Percentiles rank a stretch among this genome's conserved stretches.
These are phyloP conservation scores for Hyphopichia homilentoma DNA, from an alignment of 805 yeast species.

Conservation along the genomic window DNA sequence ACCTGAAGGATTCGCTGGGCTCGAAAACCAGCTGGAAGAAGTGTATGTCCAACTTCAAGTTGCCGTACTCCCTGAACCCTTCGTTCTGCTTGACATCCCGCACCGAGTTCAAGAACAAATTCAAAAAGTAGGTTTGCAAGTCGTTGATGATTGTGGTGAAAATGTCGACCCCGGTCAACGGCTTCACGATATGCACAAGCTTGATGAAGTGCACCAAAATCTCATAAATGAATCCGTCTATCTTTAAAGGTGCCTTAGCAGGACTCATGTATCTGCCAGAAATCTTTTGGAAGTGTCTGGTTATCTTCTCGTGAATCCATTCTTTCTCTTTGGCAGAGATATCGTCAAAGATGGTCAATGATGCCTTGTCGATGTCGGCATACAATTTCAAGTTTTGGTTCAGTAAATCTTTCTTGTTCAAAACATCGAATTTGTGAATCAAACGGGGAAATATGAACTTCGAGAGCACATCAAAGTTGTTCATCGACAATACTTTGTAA, in stretches of 20 bases:
- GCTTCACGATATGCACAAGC: constrained; percentile 35
- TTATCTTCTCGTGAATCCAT: constrained; percentile 27
- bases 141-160: constrained; percentile 35
- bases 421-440: constrained; percentile 28
- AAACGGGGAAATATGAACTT: constrained; percentile 28
- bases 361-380: constrained; percentile 40
- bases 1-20: constrained; percentile 25
- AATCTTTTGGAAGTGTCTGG: constrained; percentile 19
- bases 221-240: constrained; percentile 39
- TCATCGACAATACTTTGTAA: constrained; percentile 41
- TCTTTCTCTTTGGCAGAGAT: constrained; percentile 33
- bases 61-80: constrained; percentile 16
- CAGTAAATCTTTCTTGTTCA: constrained; percentile 32
- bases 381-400: constrained; percentile 36
- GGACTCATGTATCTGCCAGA: constrained; percentile 4
- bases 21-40: constrained; percentile 39
- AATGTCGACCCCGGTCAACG: constrained; percentile 34
- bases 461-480: constrained; percentile 36
- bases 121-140: constrained; percentile 33
- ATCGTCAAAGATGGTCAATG: constrained; percentile 37
- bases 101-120: constrained; percentile 28
- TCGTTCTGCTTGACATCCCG: constrained; percentile 19
- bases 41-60: constrained; percentile 33
- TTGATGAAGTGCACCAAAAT: constrained; percentile 39
- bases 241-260: constrained; percentile 10